Evolutionary conservation across 2,329 filamentous ascomycete species (phyloP).

Genomic region (Aspergillus tamarii): DNA sequence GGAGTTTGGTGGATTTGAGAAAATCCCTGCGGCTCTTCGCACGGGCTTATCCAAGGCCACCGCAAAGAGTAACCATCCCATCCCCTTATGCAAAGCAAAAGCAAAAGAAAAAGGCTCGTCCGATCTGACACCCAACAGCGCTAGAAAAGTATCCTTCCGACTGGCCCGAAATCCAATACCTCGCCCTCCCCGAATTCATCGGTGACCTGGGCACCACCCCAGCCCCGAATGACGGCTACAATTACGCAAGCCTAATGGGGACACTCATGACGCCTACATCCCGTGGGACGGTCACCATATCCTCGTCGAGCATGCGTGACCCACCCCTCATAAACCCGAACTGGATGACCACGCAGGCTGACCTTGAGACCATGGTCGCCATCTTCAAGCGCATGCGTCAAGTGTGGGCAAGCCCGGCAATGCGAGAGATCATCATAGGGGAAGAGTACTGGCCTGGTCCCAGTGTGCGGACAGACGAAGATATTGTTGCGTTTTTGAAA

Average conservation of each 20-base stretch:
- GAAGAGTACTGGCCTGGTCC: constrained; percentile 43
- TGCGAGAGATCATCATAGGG: constrained; percentile 37
- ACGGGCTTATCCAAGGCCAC: no score
- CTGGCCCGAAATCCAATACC: no score
- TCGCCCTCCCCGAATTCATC: constrained; percentile 17
- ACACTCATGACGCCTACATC: constrained; percentile 40
- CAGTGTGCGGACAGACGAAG: constrained; percentile 42
- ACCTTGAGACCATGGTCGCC: constrained; percentile 49
- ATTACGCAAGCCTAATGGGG: constrained; percentile 31
- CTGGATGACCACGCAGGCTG: constrained; percentile 47
- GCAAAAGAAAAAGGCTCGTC: no score
- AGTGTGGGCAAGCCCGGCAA: constrained; percentile 33
- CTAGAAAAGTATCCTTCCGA: no score
- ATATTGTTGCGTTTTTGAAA: constrained; percentile 44
- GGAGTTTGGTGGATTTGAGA: no score
- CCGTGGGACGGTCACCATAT: constrained; percentile 49
- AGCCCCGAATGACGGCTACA: constrained; percentile 23
- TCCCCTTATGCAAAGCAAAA: no score
- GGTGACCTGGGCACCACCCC: constrained; percentile 29
- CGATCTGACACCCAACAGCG: no score
- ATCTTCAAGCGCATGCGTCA: constrained; percentile 49
- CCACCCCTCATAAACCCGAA: constrained; percentile 51
- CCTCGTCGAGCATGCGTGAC: constrained; percentile 28
- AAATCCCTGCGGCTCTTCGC: no score
- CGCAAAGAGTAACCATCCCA: no score